Percentiles rank a stretch among this genome's conserved stretches.
Evolutionary conservation across 2,329 filamentous ascomycete species (phyloP).

Genomic region (Hypoxylon sp.): DNA sequence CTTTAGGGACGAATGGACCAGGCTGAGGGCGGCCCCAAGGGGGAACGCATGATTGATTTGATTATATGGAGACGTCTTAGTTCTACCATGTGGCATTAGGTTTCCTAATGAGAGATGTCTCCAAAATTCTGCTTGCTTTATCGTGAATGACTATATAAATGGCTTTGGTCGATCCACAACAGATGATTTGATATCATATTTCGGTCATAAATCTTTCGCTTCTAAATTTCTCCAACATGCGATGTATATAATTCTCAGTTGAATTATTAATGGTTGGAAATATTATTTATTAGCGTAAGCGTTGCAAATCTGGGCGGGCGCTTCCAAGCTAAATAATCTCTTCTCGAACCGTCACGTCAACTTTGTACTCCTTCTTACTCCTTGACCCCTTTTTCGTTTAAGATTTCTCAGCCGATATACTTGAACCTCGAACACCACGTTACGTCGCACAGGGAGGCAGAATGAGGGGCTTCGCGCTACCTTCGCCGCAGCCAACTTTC

Average conservation of each 20-base stretch:
- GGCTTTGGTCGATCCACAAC: background rate
- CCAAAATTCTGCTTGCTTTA: constrained; percentile 11
- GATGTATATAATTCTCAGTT: background rate
- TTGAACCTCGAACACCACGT: too few relatives aligned
- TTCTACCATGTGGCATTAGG: constrained; percentile 44
- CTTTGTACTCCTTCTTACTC: too few relatives aligned
- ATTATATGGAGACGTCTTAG: constrained; percentile 38
- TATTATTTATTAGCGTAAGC: too few relatives aligned
- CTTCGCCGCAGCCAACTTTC: constrained; percentile 57
- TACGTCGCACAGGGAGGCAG: too few relatives aligned
- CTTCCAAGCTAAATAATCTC: too few relatives aligned
- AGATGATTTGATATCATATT: background rate
- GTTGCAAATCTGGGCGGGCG: too few relatives aligned
- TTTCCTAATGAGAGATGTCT: constrained; percentile 43
- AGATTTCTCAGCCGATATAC: too few relatives aligned
- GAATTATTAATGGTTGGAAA: background rate
- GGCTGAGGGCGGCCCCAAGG: constrained; percentile 23
- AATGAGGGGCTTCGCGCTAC: constrained; percentile 19
- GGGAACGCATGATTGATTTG: constrained; percentile 35
- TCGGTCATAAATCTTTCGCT: background rate
- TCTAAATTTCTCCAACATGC: background rate
- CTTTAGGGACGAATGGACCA: constrained; percentile 38
- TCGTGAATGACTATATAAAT: constrained; percentile 2
- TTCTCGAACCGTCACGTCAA: too few relatives aligned
- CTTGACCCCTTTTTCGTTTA: too few relatives aligned